These are phyloP conservation scores for Talaromyces stipitatus DNA, from an alignment of 495 filamentous ascomycete genomes.

Conservation along the genomic window DNA sequence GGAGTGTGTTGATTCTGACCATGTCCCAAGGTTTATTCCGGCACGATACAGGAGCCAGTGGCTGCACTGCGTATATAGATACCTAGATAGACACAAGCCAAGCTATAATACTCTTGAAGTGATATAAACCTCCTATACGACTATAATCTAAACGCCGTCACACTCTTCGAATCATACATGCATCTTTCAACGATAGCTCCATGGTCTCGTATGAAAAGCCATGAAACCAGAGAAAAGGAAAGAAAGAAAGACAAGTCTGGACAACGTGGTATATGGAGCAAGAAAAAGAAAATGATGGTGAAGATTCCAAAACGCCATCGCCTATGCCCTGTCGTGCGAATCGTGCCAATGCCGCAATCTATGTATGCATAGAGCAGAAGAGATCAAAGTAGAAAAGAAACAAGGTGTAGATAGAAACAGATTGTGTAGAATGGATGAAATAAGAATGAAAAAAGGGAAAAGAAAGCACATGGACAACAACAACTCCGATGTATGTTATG, in stretches of 20 bases:
- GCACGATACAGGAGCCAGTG: no score
- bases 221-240: background rate
- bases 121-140: background rate
- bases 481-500: background rate
- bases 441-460: constrained; percentile 6
- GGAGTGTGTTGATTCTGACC: constrained; percentile 2
- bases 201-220: background rate
- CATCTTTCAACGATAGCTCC: background rate
- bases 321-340: constrained; percentile 4
- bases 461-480: background rate
- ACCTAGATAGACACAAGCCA: background rate
- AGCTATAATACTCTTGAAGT: background rate
- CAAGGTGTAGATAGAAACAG: background rate
- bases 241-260: background rate
- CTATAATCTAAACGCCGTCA: background rate
- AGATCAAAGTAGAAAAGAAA: background rate
- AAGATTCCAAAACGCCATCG: constrained; percentile 3
- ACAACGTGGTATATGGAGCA: constrained; percentile 3
- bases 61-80: background rate
- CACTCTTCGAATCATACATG: background rate
- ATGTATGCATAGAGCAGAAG: constrained; percentile 2
- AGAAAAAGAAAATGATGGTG: constrained; percentile 14
- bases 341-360: background rate
- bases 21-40: background rate
- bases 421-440: background rate